Base-by-base conservation (phyloP, 2,329 filamentous ascomycete genomes). In the Elsinoe necatrix region DNA sequence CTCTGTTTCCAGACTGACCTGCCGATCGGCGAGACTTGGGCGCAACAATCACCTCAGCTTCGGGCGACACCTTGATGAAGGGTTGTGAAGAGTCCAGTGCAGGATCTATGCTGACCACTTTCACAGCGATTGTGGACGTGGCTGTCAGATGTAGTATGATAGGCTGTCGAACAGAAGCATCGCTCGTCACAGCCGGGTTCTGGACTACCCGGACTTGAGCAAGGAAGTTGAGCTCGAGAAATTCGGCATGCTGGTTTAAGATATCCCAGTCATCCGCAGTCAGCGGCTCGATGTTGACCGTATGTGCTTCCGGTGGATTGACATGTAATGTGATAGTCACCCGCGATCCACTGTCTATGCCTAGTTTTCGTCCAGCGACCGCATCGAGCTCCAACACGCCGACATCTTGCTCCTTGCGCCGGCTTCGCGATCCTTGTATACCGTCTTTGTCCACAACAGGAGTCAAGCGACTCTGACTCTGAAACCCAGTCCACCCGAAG, bases 201-300 rank as follows among this genome's bases (percentile, higher is more conserved):
- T 92, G 92, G 20, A 98, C 77, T 16, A 92, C 92, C 65, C 93
- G 86, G 64, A 98, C 91, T 73, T 98, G 93, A 43, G 86, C 87
- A 29, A 95, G 77, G 54, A 98, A 83, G 70, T 98, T 97, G 62
- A 96, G 78, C 68, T 98, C 93, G 52, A 98, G 77, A 67, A 97
- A 98, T 14, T 86, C 93, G 4, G 93, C 93, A 74, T 98, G 93
- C 1, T 98, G 77, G 71, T 98, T 93, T 64, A 98, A 97, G 65
- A 97, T 95, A 72, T 98, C 93, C 93, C 93, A 98, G 69, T 98
- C 93, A 58, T 95, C 89, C 1, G 92, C 84, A 0, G 93, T 97
- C 65, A 97, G 73, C 31, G 93, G 93, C 69, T 98, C 95, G 64
- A 98, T 97, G 68, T 96, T 90, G 71, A 98, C 86, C 1, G 91